A percentile compares a stretch with the other conserved stretches of the same genome.
Conservation (phyloP, 2,329 filamentous ascomycete species). For the Akanthomyces muscarius region DNA sequence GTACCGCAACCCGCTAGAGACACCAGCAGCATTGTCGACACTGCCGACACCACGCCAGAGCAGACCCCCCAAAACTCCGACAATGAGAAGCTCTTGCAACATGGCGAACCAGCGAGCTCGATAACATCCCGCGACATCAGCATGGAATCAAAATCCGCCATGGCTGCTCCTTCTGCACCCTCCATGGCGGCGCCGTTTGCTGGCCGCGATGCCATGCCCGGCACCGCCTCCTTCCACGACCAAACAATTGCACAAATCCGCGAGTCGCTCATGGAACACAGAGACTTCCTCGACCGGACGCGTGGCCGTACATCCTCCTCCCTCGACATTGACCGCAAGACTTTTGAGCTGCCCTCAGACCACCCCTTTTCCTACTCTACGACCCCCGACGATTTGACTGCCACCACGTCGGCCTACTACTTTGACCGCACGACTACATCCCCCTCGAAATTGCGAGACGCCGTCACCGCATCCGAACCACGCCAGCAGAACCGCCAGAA, state of each 20-base stretch:
- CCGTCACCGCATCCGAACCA: background rate
- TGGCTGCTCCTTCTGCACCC: slow-evolving; percentile 18
- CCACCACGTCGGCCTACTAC: slow-evolving; percentile 23
- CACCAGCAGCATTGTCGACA: background rate
- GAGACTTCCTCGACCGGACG: slow-evolving; percentile 29
- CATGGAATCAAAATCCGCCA: slow-evolving; percentile 26
- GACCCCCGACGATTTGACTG: slow-evolving; percentile 27
- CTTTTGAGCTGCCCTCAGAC: slow-evolving; percentile 21
- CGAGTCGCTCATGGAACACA: slow-evolving; percentile 35
- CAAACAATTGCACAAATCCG: slow-evolving; percentile 32
- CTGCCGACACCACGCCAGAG: background rate
- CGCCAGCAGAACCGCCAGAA: slow-evolving; percentile 11
- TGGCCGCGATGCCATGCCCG: slow-evolving; percentile 28
- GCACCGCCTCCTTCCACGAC: slow-evolving; percentile 32
- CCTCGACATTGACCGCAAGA: slow-evolving; percentile 32
- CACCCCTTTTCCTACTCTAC: slow-evolving; percentile 19
- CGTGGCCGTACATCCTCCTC: slow-evolving; percentile 31
- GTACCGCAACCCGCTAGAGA: background rate
- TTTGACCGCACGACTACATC: slow-evolving; percentile 19
- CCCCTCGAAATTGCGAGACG: slow-evolving; percentile 13
- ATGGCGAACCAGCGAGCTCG: slow-evolving; percentile 5
- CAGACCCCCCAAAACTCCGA: background rate
- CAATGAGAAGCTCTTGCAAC: background rate
- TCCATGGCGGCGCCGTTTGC: slow-evolving; percentile 26
- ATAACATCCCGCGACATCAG: slow-evolving; percentile 2